phyloP scores from a whole-genome alignment of 768 basidiomycete species.

The Boletales sp. region DNA sequence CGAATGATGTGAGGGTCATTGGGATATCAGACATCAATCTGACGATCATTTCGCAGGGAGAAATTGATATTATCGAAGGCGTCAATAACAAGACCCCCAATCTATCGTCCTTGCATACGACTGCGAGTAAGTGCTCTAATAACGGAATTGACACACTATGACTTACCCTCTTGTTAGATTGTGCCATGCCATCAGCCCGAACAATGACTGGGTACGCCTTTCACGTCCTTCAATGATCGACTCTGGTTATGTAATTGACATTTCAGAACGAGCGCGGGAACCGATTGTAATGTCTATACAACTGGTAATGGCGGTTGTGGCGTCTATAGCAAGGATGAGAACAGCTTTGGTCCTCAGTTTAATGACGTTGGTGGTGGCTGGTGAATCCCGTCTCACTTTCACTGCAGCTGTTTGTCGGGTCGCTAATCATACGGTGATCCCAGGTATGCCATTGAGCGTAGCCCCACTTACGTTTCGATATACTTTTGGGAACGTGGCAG shows the following conservation, averaged over 20 bases:
- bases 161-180: slow-evolving; percentile 15
- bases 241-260: neutral
- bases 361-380: slow-evolving; percentile 38
- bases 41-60: slow-evolving; percentile 14
- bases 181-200: slow-evolving; percentile 28
- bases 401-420: neutral
- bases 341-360: slow-evolving; percentile 35
- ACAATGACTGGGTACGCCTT: slow-evolving; percentile 30
- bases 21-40: neutral
- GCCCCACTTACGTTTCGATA: slow-evolving; percentile 29
- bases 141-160: too few relatives aligned
- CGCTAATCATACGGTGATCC: neutral
- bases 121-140: slow-evolving; percentile 10
- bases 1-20: slow-evolving; percentile 12
- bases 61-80: slow-evolving; percentile 33
- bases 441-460: slow-evolving; percentile 6
- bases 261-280: slow-evolving; percentile 12
- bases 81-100: slow-evolving; percentile 30
- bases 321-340: slow-evolving; percentile 20
- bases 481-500: slow-evolving; percentile 42
- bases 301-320: slow-evolving; percentile 32
- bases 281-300: slow-evolving; percentile 24
- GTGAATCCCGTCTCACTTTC: slow-evolving; percentile 7
- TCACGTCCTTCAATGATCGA: neutral
- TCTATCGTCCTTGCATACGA: slow-evolving; percentile 30